Evolutionary conservation across 208 protist species (phyloP), one percentile per base, ranked within the genome.

Genomic region (Leishmania gerbilli): DNA sequence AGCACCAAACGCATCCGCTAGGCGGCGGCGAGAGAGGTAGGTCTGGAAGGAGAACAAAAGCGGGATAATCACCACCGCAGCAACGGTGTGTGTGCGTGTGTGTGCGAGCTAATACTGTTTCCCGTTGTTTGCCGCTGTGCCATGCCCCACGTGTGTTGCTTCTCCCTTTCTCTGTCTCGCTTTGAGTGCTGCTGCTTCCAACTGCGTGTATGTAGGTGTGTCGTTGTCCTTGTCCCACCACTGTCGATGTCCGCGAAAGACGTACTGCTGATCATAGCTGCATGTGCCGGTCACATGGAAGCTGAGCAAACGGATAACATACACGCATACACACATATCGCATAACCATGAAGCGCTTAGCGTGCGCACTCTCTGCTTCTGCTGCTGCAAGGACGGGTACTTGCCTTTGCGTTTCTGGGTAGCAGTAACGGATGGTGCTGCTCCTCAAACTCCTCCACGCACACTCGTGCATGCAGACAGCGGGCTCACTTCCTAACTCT

Each of bases 1-100:
- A 86, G 72, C 68, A 65, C 58, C 56, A 86, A 86, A 65, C 69
- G 77, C n/a, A 24, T 86, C 8, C 72, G 82, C 2, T 86, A 60
- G 49, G 34, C 15, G 49, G 21, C 34, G 49, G 31, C 49, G 24
- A 49, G 67, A 13, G 67, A 24, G 67, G 67, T 72, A 72, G 17
- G 24, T 31, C 21, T 34, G 24, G 34, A 47, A 15, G 67, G 40
- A 4, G 40, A 21, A 49, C 31, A 45, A 47, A 17, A 19, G 24
- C 19, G 45, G 27, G 27, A 53, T 40, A 53, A 3, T 19, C 19
- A 31, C 68, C 40, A 74, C 19, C 45, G 21, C 24, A 31, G 68
- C 31, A 40, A 31, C 60, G 9, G 13, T 62, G 71, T 58, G 31
- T 11, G 34, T 37, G 13, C 47, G 71, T 58, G 31, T 24, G 13